Base-by-base conservation (phyloP, 441 rosid species). In the Adansonia madagascariensis region DNA sequence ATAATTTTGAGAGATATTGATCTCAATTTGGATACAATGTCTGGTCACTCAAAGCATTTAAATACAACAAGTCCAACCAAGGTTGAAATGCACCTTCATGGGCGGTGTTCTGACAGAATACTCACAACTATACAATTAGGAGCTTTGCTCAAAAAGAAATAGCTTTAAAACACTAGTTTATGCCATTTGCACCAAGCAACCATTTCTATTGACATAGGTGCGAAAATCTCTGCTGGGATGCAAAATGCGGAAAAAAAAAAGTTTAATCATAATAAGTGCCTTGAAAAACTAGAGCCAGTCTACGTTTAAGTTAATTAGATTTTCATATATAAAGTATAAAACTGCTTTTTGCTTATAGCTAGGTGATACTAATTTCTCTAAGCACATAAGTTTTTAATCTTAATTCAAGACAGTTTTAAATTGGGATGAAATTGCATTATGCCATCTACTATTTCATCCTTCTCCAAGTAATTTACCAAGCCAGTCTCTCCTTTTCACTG, bases 71-170 rank as follows among this genome's bases (percentile, higher is more conserved):
- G 57, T 87, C 64, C 39, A 22, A 2, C 94, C 94, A 90, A 15
- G 92, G 92, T 75, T 71, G 67, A 75, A 87, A 90, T 47, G 83
- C 73, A 67, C 85, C 89, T 41, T 83, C 83, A 75, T 76, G 84
- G 17, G 75, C 75, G 57, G 76, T 43, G 72, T 82, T 80, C 92
- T 89, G 84, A 43, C 69, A 70, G 60, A 75, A 20, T 9, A 18
- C 20, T 22, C 0, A 68, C 55, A 18, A 46, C 59, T 53, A 14
- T 1, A 53, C 12, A 15, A 1, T 63, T 31, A 27, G 46, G 14
- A 64, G 68, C 9, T 63, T 27, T 35, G 41, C 46, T 12, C 44
- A 64, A 68, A 60, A 62, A 43, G 68, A 75, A 18, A 73, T 6
- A 35, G 41, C 0, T 49, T 6, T 1, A 46, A 46, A 50, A 50